Conservation (phyloP, 768 basidiomycete genomes). For the Tylopilus cervinicoccineus region DNA sequence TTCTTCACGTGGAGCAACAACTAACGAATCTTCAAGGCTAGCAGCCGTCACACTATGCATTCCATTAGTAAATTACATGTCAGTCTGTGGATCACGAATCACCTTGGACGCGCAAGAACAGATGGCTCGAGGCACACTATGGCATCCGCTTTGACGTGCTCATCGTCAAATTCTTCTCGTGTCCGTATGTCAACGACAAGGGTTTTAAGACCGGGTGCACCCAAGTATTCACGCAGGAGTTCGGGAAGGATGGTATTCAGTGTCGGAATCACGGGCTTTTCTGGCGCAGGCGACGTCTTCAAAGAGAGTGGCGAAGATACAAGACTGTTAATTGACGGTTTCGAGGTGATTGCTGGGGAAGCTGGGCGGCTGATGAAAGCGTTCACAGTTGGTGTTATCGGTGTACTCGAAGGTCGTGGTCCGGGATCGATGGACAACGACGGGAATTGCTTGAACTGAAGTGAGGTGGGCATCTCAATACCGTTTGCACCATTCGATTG, state of each 20-base stretch:
- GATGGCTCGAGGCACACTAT: constrained; percentile 85
- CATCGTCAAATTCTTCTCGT: constrained; percentile 70
- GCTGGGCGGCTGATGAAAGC: constrained; percentile 59
- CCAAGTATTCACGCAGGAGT: constrained; percentile 55
- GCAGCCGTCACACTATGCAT: constrained; percentile 55
- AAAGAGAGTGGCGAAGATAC: constrained; percentile 31
- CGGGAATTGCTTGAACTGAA: constrained; percentile 35
- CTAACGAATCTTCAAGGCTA: constrained; percentile 70
- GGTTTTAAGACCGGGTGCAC: constrained; percentile 47
- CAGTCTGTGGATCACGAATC: constrained; percentile 23
- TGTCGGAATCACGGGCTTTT: constrained; percentile 50
- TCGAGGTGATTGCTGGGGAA: constrained; percentile 48
- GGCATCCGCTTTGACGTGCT: constrained; percentile 63
- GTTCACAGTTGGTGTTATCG: constrained; percentile 55
- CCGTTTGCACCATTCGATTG: constrained; percentile 30
- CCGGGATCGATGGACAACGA: constrained; percentile 43
- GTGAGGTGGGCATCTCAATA: constrained; percentile 30
- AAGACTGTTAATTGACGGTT: constrained; percentile 40
- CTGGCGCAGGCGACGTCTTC: constrained; percentile 25
- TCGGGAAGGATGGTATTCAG: constrained; percentile 58
- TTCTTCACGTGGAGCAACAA: constrained; percentile 68
- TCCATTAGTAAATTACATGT: constrained; percentile 7
- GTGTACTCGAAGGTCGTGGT: constrained; percentile 66
- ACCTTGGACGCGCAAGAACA: constrained; percentile 68
- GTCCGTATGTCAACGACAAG: constrained; percentile 82